phyloP scores from a whole-genome alignment of 2,329 filamentous ascomycete genomes.

The Ophiosphaerella narmari region DNA sequence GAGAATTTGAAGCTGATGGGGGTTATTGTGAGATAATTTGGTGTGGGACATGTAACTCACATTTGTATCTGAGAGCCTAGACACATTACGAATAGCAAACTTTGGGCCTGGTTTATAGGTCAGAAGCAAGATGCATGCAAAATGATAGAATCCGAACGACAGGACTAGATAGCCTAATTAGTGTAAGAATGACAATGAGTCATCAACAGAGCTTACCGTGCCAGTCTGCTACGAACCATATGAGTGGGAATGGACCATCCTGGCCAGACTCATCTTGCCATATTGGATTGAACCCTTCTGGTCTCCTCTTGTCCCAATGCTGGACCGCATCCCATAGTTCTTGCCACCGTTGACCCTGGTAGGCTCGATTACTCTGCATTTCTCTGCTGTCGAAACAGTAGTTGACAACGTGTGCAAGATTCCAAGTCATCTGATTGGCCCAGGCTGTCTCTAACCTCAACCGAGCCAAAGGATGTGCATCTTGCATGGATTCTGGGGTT shows the following conservation, averaged over 20 bases:
- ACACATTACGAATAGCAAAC: slow-evolving; percentile 29
- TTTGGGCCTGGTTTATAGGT: slow-evolving; percentile 35
- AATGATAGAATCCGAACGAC: slow-evolving; percentile 34
- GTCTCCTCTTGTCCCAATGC: slow-evolving; percentile 28
- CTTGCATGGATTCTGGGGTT: slow-evolving; percentile 23
- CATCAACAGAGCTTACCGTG: slow-evolving; percentile 23
- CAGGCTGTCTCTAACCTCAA: slow-evolving; percentile 37
- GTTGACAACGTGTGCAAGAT: slow-evolving; percentile 35
- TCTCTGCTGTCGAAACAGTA: slow-evolving; percentile 33
- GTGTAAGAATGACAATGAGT: neutral
- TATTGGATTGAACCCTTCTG: slow-evolving; percentile 35
- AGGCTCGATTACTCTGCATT: slow-evolving; percentile 10
- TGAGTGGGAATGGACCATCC: slow-evolving; percentile 25
- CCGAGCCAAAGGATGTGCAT: slow-evolving; percentile 29
- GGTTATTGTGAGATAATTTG: slow-evolving; percentile 2
- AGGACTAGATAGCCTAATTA: slow-evolving; percentile 17
- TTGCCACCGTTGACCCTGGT: slow-evolving; percentile 23
- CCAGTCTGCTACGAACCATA: slow-evolving; percentile 39
- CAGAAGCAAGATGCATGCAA: slow-evolving; percentile 36
- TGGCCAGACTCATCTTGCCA: slow-evolving; percentile 22
- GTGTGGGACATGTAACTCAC: slow-evolving; percentile 12
- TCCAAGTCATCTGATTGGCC: slow-evolving; percentile 42
- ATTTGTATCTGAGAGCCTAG: slow-evolving; percentile 22
- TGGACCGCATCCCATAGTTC: slow-evolving; percentile 29
- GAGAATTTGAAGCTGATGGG: slow-evolving; percentile 22